Conservation (phyloP, 805 yeast species). For the Yamadazyma tumulicola region DNA sequence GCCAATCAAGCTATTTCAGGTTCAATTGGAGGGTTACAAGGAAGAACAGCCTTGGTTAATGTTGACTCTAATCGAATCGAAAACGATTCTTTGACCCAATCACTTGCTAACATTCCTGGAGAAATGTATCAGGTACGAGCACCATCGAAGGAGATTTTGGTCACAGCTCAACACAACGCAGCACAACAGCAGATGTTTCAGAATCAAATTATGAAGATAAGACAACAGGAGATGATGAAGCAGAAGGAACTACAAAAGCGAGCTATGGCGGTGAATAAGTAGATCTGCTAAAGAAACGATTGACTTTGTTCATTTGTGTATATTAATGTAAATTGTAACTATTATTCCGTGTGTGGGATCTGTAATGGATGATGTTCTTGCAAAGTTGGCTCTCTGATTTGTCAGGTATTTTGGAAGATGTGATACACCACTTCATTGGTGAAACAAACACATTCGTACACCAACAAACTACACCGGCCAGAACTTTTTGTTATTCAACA, state of each 20-base stretch:
- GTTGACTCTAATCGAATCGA: constrained; percentile 41
- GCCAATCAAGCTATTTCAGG: constrained; percentile 48
- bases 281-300: too few relatives aligned
- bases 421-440: too few relatives aligned
- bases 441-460: neutral
- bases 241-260: constrained; percentile 15
- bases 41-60: constrained; percentile 74
- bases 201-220: constrained; percentile 38
- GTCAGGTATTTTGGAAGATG: too few relatives aligned
- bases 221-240: constrained; percentile 32
- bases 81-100: constrained; percentile 29
- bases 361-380: too few relatives aligned
- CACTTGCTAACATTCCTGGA: constrained; percentile 60
- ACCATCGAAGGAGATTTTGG: constrained; percentile 40
- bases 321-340: constrained; percentile 8
- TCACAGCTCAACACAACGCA: constrained; percentile 40
- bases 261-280: neutral
- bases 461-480: constrained; percentile 45
- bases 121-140: constrained; percentile 46
- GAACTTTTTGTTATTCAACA: constrained; percentile 53
- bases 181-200: constrained; percentile 44
- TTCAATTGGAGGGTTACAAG: constrained; percentile 69
- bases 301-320: too few relatives aligned
- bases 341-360: too few relatives aligned
- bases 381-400: too few relatives aligned